These are phyloP conservation scores for Fusarium bactridioides DNA, from an alignment of 2,329 filamentous ascomycete genomes.

Conservation along the genomic window DNA sequence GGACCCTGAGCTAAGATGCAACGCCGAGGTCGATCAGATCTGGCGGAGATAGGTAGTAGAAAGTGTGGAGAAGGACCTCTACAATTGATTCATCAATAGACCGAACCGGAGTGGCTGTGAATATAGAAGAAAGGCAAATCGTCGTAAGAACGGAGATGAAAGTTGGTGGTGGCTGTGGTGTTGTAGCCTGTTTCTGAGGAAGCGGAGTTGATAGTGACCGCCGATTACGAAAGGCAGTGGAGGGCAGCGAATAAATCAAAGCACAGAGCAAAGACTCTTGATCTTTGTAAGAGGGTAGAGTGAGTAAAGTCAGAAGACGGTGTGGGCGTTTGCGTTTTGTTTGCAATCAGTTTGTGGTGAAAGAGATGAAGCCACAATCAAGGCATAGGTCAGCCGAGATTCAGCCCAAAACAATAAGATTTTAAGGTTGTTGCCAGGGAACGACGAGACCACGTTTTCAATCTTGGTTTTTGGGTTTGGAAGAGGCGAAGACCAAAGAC, in stretches of 20 bases:
- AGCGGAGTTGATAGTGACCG: constrained; percentile 13
- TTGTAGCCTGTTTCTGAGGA: constrained; percentile 4
- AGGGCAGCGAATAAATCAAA: constrained; percentile 7
- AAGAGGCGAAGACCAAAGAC: background rate
- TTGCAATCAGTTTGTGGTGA: constrained; percentile 3
- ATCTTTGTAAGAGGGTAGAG: constrained; percentile 21
- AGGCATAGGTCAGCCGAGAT: constrained; percentile 35
- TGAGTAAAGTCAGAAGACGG: constrained; percentile 9
- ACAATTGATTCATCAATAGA: constrained; percentile 2
- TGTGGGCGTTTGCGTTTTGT: constrained; percentile 14
- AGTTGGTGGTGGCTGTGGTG: constrained; percentile 13
- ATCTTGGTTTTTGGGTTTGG: constrained; percentile 11
- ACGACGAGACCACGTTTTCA: constrained; percentile 30
- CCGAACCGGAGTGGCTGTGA: background rate
- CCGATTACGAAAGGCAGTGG: background rate
- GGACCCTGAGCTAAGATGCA: background rate
- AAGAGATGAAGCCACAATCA: constrained; percentile 34
- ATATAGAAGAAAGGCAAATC: background rate
- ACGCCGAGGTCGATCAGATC: constrained; percentile 7
- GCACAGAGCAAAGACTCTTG: background rate
- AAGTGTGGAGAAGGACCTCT: background rate
- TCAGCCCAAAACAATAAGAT: constrained; percentile 28
- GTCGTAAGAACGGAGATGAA: background rate
- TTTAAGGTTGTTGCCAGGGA: constrained; percentile 37
- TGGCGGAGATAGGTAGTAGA: background rate